A percentile compares a stretch with the other conserved stretches of the same genome.
Evolutionary conservation across 345 rosid genomes (phyloP).

Genomic region (Firmiana major): DNA sequence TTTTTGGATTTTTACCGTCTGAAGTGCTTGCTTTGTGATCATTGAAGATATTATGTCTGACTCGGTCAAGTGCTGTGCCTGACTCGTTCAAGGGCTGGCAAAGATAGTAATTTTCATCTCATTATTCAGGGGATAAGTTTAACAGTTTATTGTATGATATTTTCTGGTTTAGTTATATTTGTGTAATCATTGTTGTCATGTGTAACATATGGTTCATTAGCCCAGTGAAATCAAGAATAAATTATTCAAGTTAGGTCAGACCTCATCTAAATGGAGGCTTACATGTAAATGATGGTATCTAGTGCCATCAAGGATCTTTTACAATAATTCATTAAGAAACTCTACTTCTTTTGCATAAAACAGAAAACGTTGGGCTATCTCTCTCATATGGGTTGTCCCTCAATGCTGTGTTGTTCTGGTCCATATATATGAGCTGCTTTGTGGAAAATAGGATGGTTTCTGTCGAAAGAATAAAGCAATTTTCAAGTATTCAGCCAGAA

Average conservation of each 20-base stretch:
- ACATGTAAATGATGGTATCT: not conserved
- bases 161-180: not conserved
- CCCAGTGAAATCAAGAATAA: not conserved
- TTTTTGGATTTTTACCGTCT: not conserved
- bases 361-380: conserved; percentile 84
- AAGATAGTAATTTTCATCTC: not conserved
- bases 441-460: conserved; percentile 94
- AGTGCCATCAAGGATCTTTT: no score
- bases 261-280: not conserved
- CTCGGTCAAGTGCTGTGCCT: not conserved
- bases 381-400: conserved; percentile 92
- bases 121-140: not conserved
- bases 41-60: not conserved
- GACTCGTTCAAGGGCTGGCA: not conserved
- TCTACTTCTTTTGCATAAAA: conserved; percentile 20
- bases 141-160: not conserved
- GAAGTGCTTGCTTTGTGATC: not conserved
- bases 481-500: conserved; percentile 71
- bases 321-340: not conserved
- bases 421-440: conserved; percentile 77
- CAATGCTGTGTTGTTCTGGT: conserved; percentile 72
- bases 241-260: not conserved
- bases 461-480: conserved; percentile 90
- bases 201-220: not conserved
- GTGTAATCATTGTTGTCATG: not conserved